phyloP scores from a whole-genome alignment of 1,139 yeast genomes.

The Geotrichum fermentans region DNA sequence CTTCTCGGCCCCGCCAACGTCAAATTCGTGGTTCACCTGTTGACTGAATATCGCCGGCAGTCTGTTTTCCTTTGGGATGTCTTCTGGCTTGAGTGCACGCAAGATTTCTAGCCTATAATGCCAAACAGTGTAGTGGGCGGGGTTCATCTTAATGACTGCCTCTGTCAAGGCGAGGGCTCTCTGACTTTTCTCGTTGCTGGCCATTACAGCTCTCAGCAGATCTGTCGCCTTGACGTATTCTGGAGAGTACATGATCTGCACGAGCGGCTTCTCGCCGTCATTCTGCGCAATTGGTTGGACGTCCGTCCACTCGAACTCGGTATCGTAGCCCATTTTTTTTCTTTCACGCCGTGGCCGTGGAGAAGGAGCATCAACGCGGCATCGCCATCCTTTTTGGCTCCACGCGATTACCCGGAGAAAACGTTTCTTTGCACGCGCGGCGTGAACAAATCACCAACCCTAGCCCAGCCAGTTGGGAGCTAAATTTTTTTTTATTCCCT shows the following conservation, averaged over 20 bases:
- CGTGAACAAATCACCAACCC: neutral
- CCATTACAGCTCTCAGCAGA: constrained; percentile 56
- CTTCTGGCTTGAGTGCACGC: constrained; percentile 37
- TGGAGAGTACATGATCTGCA: constrained; percentile 71
- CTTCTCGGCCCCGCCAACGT: neutral
- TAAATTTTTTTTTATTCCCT: neutral
- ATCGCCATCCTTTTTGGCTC: neutral
- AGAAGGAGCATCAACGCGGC: neutral
- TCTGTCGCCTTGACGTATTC: constrained; percentile 64
- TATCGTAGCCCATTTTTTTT: constrained; percentile 1
- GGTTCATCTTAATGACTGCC: constrained; percentile 58
- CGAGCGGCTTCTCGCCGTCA: constrained; percentile 47
- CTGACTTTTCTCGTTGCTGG: constrained; percentile 56
- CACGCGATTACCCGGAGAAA: neutral
- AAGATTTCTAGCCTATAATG: constrained; percentile 62
- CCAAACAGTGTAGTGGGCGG: constrained; percentile 95
- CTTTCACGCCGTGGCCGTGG: too few species aligned
- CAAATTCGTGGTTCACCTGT: neutral
- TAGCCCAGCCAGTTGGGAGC: constrained; percentile 2
- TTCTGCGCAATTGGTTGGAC: constrained; percentile 36
- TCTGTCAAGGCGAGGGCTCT: constrained; percentile 67
- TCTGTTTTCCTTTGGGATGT: constrained; percentile 25
- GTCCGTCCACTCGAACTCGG: constrained; percentile 36
- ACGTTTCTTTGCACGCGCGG: neutral
- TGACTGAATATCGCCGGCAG: constrained; percentile 12